Evolutionary conservation across 495 filamentous ascomycete genomes (phyloP).

Genomic region (Xylaria flabelliformis): DNA sequence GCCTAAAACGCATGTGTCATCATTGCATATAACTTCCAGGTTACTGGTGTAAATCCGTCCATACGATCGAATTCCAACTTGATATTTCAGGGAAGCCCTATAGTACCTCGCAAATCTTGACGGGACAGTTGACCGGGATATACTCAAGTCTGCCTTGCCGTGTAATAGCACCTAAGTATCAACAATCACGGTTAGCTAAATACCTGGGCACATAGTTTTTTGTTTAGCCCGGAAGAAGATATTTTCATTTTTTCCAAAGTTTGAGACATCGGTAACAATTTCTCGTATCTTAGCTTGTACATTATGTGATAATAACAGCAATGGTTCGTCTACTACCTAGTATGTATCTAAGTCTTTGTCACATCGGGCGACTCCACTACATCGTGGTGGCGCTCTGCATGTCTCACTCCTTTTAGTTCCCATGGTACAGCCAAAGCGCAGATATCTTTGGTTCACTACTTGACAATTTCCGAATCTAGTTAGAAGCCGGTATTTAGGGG

Average conservation of each 20-base stretch:
- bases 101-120: neutral
- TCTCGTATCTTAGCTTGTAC: neutral
- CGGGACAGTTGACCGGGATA: neutral
- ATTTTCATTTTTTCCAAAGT: neutral
- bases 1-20: constrained; percentile 13
- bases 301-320: constrained; percentile 1
- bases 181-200: constrained; percentile 6
- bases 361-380: constrained; percentile 33
- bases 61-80: neutral
- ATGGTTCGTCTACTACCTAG: neutral
- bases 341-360: constrained; percentile 9
- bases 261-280: neutral
- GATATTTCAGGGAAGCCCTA: constrained; percentile 4
- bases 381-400: constrained; percentile 39
- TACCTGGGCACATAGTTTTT: neutral
- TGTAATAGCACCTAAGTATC: neutral
- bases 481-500: constrained; percentile 8
- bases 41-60: constrained; percentile 22
- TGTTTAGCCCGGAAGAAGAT: neutral
- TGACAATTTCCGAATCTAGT: neutral
- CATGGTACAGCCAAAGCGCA: neutral
- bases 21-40: constrained; percentile 17
- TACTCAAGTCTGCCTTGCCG: constrained; percentile 10
- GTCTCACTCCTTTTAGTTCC: constrained; percentile 37
- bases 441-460: constrained; percentile 11